Evolutionary conservation across 805 yeast genomes (phyloP).

Genomic region (Pichia scutulata): DNA sequence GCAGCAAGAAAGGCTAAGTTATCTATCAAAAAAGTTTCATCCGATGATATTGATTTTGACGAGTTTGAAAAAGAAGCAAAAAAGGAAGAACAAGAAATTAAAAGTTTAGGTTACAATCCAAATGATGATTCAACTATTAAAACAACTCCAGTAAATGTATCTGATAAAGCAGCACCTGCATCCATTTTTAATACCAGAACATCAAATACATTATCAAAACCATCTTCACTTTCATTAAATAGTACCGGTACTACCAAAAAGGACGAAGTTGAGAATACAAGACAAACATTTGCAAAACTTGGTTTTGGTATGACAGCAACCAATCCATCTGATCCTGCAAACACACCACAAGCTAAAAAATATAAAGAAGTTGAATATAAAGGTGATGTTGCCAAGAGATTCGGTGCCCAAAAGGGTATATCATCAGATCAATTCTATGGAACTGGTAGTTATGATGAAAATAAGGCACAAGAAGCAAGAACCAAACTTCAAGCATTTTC

Average conservation of each 20-base stretch:
- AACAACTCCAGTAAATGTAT: slow-evolving; percentile 10
- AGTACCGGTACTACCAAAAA: not conserved
- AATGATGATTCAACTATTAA: slow-evolving; percentile 16
- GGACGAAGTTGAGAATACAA: slow-evolving; percentile 35
- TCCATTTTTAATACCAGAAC: slow-evolving; percentile 5
- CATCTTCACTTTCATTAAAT: not conserved
- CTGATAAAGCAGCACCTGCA: slow-evolving; percentile 21
- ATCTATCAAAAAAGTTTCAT: slow-evolving; percentile 47
- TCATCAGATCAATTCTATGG: slow-evolving; percentile 95
- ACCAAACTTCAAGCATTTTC: slow-evolving; percentile 72
- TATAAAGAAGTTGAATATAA: slow-evolving; percentile 44
- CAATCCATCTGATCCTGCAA: slow-evolving; percentile 33
- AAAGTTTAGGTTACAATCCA: slow-evolving; percentile 46
- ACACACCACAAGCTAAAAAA: slow-evolving; percentile 16
- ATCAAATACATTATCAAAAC: not conserved
- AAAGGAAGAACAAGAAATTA: slow-evolving; percentile 67
- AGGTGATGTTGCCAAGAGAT: slow-evolving; percentile 69
- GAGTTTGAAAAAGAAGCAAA: slow-evolving; percentile 71
- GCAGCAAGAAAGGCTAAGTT: slow-evolving; percentile 50
- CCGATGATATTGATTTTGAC: slow-evolving; percentile 48
- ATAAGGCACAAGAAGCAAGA: slow-evolving; percentile 71
- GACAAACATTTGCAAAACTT: slow-evolving; percentile 69
- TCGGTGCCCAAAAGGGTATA: slow-evolving; percentile 85
- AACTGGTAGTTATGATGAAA: slow-evolving; percentile 73
- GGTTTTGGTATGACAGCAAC: slow-evolving; percentile 87